These are phyloP conservation scores for Leptographium radiaticola DNA, from an alignment of 2,329 filamentous ascomycete species.

Conservation along the genomic window DNA sequence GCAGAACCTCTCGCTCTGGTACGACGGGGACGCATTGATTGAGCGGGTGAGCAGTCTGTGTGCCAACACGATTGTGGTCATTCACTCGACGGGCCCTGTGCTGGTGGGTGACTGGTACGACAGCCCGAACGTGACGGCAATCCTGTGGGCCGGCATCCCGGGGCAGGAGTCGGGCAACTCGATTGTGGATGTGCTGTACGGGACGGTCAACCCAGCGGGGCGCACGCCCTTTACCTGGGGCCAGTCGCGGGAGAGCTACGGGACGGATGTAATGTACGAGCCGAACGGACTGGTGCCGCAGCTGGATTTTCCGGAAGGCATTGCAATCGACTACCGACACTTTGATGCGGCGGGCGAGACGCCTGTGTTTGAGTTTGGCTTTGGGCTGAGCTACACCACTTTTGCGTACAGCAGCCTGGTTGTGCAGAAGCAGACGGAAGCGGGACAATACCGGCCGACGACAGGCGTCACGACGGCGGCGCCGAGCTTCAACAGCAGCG, in stretches of 20 bases:
- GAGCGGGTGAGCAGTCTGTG: conserved; percentile 64
- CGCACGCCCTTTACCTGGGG: conserved; percentile 76
- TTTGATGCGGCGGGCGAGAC: conserved; percentile 55
- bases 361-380: conserved; percentile 72
- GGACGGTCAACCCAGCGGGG: conserved; percentile 61
- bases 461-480: conserved; percentile 47
- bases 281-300: conserved; percentile 54
- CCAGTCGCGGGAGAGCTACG: conserved; percentile 51
- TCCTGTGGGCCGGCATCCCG: conserved; percentile 68
- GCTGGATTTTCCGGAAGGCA: conserved; percentile 60
- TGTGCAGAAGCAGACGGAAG: conserved; percentile 33
- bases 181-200: conserved; percentile 70
- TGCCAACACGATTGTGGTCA: conserved; percentile 83
- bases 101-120: conserved; percentile 63
- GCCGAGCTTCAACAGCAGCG: conserved; percentile 46
- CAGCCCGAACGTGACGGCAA: conserved; percentile 68
- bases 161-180: conserved; percentile 74
- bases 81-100: conserved; percentile 75
- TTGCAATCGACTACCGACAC: conserved; percentile 70
- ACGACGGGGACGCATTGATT: conserved; percentile 67
- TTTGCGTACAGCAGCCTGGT: conserved; percentile 61
- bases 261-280: conserved; percentile 50
- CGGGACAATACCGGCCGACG: conserved; percentile 42
- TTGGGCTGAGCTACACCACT: conserved; percentile 67
- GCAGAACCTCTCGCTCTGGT: conserved; percentile 86